These are phyloP conservation scores for Lobosporangium transversale DNA, from an alignment of 192 early-diverging fungal species.

Conservation along the genomic window DNA sequence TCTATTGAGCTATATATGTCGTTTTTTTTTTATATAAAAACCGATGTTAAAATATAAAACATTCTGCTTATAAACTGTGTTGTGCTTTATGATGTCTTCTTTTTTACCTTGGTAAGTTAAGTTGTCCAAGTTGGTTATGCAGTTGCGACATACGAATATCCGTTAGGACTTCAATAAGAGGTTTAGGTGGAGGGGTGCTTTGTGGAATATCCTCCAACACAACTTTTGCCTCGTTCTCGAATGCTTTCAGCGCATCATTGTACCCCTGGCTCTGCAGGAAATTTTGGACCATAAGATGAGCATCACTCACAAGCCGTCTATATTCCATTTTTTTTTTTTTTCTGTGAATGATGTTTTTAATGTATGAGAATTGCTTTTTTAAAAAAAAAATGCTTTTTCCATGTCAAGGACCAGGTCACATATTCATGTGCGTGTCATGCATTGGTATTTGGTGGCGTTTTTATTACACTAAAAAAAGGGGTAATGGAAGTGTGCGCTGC, in stretches of 20 bases:
- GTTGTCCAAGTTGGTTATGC: conserved; percentile 55
- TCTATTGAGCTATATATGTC: conserved; percentile 11
- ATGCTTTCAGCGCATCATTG: conserved; percentile 52
- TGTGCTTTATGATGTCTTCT: too few relatives aligned
- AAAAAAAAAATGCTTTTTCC: too few relatives aligned
- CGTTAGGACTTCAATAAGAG: conserved; percentile 51
- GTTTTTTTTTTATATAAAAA: neutral
- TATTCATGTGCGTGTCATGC: too few relatives aligned
- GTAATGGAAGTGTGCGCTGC: neutral
- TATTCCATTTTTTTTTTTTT: conserved; percentile 18
- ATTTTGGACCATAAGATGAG: conserved; percentile 55
- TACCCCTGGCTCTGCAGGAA: conserved; percentile 58
- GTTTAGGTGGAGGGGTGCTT: conserved; percentile 48
- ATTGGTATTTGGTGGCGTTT: too few relatives aligned
- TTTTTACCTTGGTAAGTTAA: conserved; percentile 44
- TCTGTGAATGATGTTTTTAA: neutral
- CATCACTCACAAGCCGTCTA: conserved; percentile 31
- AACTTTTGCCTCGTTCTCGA: conserved; percentile 54
- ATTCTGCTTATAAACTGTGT: too few relatives aligned
- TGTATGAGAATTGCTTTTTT: conserved; percentile 1
- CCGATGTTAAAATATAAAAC: too few relatives aligned
- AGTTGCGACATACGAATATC: conserved; percentile 40
- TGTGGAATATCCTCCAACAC: conserved; percentile 48
- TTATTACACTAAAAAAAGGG: neutral
- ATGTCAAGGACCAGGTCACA: too few relatives aligned